phyloP scores from a whole-genome alignment of 805 yeast species.

The Wickerhamiella australiensis region DNA sequence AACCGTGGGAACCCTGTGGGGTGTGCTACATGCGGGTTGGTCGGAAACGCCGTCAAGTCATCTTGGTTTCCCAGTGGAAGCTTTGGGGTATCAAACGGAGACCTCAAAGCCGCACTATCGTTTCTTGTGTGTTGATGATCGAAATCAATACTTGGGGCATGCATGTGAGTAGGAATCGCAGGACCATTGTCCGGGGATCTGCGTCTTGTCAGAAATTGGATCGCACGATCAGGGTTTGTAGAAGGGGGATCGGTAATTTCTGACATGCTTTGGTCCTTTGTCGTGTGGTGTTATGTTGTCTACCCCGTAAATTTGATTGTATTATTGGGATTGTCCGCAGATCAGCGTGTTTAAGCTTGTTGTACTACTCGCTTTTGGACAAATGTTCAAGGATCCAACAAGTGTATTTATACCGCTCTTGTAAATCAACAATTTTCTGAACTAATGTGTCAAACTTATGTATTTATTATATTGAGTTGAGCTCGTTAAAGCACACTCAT shows the following conservation, averaged over 20 bases:
- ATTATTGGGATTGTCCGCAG: no score
- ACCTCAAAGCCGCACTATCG: constrained; percentile 3
- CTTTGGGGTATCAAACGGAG: constrained; percentile 3
- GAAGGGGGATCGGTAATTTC: background rate
- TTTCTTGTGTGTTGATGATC: constrained; percentile 7
- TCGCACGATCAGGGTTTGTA: background rate
- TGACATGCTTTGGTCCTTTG: background rate
- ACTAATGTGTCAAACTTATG: background rate
- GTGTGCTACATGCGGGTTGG: background rate
- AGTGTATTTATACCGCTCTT: background rate
- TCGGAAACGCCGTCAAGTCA: background rate
- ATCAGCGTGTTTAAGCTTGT: no score
- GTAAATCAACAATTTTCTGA: background rate
- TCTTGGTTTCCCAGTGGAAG: background rate
- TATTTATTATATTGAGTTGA: background rate
- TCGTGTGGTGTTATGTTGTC: background rate
- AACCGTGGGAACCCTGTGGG: background rate
- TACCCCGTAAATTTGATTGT: no score
- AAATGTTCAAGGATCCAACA: background rate
- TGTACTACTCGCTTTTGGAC: no score
- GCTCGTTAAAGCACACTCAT: background rate
- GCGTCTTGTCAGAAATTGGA: background rate
- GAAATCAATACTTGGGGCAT: constrained; percentile 1
- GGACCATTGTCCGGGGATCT: background rate
- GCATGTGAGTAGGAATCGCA: constrained; percentile 9